Evolutionary conservation across 345 rosid genomes (phyloP).

Genomic region (Hibiscus syriacus): DNA sequence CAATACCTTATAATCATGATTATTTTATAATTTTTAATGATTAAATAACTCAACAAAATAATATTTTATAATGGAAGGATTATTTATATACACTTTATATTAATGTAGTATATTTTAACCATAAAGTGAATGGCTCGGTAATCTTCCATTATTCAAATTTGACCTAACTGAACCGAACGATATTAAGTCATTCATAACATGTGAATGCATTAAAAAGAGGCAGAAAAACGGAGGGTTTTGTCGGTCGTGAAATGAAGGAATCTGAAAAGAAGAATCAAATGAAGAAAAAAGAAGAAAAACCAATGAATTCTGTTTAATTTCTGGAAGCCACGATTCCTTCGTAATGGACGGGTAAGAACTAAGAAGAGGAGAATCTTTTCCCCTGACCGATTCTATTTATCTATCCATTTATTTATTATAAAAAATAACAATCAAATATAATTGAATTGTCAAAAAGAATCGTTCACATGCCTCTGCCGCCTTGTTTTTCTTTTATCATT

Average conservation of each 20-base stretch:
- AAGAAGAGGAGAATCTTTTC: conserved; percentile 12
- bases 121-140: neutral
- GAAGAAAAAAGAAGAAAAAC: conserved; percentile 1
- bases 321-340: conserved; percentile 12
- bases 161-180: neutral
- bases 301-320: neutral
- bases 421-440: neutral
- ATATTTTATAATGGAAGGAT: no score
- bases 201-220: neutral
- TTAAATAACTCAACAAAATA: no score
- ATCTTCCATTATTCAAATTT: neutral
- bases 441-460: conserved; percentile 21
- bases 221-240: conserved; percentile 13
- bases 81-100: no score
- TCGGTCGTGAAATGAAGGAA: conserved; percentile 15
- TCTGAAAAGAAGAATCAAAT: conserved; percentile 18
- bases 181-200: neutral
- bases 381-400: no score
- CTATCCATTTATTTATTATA: no score
- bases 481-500: no score
- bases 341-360: conserved; percentile 3
- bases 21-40: no score
- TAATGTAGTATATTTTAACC: no score
- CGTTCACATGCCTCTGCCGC: conserved; percentile 30
- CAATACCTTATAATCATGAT: no score